A percentile compares a stretch with the other conserved stretches of the same genome.
Conservation (phyloP, 2,329 filamentous ascomycete genomes). For the Clonostachys byssicola region DNA sequence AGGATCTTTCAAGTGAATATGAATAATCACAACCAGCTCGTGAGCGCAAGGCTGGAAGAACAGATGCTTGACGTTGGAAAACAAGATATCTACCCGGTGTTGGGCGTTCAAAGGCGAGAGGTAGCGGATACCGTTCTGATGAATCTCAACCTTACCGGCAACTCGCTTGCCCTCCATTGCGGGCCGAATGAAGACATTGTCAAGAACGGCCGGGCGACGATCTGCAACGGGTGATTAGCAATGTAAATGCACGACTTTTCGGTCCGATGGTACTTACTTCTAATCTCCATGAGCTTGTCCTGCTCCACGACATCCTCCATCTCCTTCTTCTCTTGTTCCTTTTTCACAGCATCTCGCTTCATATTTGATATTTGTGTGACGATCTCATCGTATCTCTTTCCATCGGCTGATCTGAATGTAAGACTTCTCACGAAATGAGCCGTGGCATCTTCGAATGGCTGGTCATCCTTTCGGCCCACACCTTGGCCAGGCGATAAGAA, state of each 20-base stretch:
- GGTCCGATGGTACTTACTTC: slow-evolving; percentile 56
- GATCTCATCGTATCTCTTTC: slow-evolving; percentile 84
- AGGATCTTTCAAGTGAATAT: slow-evolving; percentile 95
- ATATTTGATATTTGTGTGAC: slow-evolving; percentile 91
- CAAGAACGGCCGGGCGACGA: slow-evolving; percentile 82
- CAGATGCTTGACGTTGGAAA: slow-evolving; percentile 96
- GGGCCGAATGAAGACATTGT: slow-evolving; percentile 93
- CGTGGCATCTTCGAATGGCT: slow-evolving; percentile 93
- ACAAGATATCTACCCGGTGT: slow-evolving; percentile 87
- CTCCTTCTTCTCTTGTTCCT: slow-evolving; percentile 98
- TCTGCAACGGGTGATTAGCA: slow-evolving; percentile 39
- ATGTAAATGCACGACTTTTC: not conserved
- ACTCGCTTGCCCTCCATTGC: slow-evolving; percentile 96
- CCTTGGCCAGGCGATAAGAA: slow-evolving; percentile 96
- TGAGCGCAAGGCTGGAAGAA: slow-evolving; percentile 98
- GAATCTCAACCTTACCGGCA: slow-evolving; percentile 92
- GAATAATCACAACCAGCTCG: slow-evolving; percentile 95
- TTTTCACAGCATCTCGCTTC: slow-evolving; percentile 87
- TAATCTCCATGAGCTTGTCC: slow-evolving; percentile 91
- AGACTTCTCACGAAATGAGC: slow-evolving; percentile 95
- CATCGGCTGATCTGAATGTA: slow-evolving; percentile 89
- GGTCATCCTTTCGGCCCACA: slow-evolving; percentile 94
- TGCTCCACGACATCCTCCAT: slow-evolving; percentile 99
- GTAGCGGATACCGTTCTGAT: slow-evolving; percentile 98
- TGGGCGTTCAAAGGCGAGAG: slow-evolving; percentile 75